phyloP scores from a whole-genome alignment of 108 stramenopile genomes.

The Conticribra guillardii region DNA sequence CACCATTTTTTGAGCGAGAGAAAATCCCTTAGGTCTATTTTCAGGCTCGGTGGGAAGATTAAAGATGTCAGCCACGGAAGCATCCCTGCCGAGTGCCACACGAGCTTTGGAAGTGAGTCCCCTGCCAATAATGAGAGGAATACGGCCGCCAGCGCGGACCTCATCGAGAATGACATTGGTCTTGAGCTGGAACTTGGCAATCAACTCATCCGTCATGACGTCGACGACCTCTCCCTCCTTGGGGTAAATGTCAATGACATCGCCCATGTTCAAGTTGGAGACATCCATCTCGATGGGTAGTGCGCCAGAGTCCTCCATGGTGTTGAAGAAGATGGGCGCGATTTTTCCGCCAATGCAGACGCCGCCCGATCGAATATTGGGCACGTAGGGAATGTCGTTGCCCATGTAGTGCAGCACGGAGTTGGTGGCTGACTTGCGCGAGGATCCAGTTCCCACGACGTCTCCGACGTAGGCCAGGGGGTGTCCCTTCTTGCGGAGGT shows the following conservation, averaged over 20 bases:
- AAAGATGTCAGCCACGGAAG: constrained; percentile 80
- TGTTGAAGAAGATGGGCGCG: constrained; percentile 97
- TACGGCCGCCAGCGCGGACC: constrained; percentile 95
- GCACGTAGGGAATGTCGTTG: constrained; percentile 92
- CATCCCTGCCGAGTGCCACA: constrained; percentile 75
- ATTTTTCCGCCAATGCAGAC: constrained; percentile 95
- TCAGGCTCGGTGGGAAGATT: constrained; percentile 71
- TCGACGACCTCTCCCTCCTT: constrained; percentile 82
- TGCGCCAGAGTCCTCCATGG: constrained; percentile 97
- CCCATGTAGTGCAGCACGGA: constrained; percentile 96
- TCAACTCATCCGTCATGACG: constrained; percentile 78
- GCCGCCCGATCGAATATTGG: constrained; percentile 90
- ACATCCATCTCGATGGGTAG: constrained; percentile 95
- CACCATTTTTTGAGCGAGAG: constrained; percentile 97
- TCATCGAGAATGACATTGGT: constrained; percentile 93
- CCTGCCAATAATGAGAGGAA: constrained; percentile 94
- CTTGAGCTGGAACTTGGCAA: constrained; percentile 88
- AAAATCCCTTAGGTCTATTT: constrained; percentile 80
- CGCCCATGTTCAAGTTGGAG: constrained; percentile 85
- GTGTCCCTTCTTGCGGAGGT: constrained; percentile 83
- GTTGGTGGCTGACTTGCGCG: constrained; percentile 95
- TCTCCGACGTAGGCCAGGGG: constrained; percentile 96
- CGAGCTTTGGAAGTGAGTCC: constrained; percentile 92
- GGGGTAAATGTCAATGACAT: constrained; percentile 94
- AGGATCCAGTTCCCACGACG: constrained; percentile 95